These are phyloP conservation scores for Endocarpon pusillum DNA, from an alignment of 495 filamentous ascomycete genomes.

Conservation along the genomic window DNA sequence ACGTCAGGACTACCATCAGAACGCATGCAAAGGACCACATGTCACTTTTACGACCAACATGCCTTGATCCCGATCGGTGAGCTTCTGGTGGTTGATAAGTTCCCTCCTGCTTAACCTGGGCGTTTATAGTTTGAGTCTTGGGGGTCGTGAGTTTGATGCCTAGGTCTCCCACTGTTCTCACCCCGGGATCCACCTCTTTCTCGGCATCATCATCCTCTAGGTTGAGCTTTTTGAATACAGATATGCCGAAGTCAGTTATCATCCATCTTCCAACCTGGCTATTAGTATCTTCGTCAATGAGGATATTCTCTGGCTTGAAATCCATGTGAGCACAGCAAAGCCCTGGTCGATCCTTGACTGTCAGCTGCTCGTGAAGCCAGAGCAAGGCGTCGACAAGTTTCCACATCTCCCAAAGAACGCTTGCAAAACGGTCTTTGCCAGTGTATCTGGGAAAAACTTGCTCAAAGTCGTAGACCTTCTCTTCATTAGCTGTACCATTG, in stretches of 20 bases:
- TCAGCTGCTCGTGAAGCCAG: constrained; percentile 6
- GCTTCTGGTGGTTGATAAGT: too few relatives aligned
- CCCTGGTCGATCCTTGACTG: neutral
- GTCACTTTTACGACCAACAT: too few relatives aligned
- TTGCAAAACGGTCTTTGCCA: neutral
- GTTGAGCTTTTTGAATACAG: constrained; percentile 6
- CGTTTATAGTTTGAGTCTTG: too few relatives aligned
- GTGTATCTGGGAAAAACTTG: constrained; percentile 1
- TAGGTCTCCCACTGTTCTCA: too few relatives aligned
- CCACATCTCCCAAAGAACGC: constrained; percentile 1
- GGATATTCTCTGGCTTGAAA: constrained; percentile 8
- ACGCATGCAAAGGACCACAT: too few relatives aligned
- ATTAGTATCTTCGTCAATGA: neutral
- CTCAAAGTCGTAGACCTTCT: constrained; percentile 3
- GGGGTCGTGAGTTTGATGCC: too few relatives aligned
- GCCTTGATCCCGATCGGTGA: too few relatives aligned
- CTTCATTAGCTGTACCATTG: neutral
- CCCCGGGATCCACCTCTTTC: too few relatives aligned
- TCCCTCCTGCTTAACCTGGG: too few relatives aligned
- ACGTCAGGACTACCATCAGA: too few relatives aligned
- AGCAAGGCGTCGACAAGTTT: constrained; percentile 1
- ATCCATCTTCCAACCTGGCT: constrained; percentile 6
- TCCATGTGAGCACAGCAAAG: constrained; percentile 7
- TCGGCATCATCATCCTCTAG: too few relatives aligned
- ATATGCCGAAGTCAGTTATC: constrained; percentile 8